Evolutionary conservation across 805 yeast species (phyloP).

Genomic region (Blastobotrys chiropterorum): DNA sequence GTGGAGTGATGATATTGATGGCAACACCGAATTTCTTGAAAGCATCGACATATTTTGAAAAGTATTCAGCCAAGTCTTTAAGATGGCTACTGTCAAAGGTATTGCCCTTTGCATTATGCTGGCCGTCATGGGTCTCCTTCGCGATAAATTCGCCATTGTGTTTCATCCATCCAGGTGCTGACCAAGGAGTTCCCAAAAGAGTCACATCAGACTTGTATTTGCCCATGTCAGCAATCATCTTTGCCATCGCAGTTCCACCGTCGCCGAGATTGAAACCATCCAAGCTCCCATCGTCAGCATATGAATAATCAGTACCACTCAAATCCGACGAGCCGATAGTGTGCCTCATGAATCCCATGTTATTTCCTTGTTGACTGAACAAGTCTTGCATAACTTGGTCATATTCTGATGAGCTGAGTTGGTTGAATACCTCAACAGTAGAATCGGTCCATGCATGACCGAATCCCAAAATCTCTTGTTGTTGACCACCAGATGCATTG

Average conservation of each 20-base stretch:
- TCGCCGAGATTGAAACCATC: background rate
- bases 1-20: constrained; percentile 7
- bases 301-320: background rate
- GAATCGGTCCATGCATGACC: constrained; percentile 5
- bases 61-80: constrained; percentile 2
- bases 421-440: background rate
- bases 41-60: constrained; percentile 6
- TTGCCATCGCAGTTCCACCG: constrained; percentile 2
- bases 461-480: constrained; percentile 1
- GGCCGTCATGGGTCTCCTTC: background rate
- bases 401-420: background rate
- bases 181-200: constrained; percentile 7
- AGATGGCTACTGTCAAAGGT: background rate
- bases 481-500: background rate
- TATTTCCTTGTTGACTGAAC: constrained; percentile 4
- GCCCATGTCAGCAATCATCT: constrained; percentile 7
- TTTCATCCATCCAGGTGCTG: constrained; percentile 13
- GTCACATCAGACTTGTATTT: constrained; percentile 7
- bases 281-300: background rate
- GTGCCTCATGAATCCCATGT: constrained; percentile 3
- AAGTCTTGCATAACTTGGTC: constrained; percentile 1
- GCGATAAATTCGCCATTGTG: constrained; percentile 4
- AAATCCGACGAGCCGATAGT: constrained; percentile 2
- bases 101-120: background rate
- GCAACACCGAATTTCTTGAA: background rate